These are phyloP conservation scores for Phytophthora parvispora DNA, from an alignment of 352 stramenopile genomes.

Conservation along the genomic window DNA sequence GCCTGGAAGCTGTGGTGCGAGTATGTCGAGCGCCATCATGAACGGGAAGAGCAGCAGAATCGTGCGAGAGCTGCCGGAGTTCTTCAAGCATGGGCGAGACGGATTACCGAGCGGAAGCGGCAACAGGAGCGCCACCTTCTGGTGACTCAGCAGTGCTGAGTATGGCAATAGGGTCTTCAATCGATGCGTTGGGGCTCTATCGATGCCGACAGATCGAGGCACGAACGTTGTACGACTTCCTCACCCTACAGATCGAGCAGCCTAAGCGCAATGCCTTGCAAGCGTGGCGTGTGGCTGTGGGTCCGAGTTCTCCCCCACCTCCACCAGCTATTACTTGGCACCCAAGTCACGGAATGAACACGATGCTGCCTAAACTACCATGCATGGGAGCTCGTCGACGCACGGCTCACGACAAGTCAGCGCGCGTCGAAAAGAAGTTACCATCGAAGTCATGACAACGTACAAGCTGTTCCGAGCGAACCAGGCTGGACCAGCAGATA, in stretches of 20 bases:
- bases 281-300: constrained; percentile 37
- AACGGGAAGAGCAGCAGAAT: constrained; percentile 38
- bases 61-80: constrained; percentile 26
- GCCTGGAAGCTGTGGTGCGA: constrained; percentile 63
- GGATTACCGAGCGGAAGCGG: constrained; percentile 18
- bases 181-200: constrained; percentile 58
- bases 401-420: constrained; percentile 24
- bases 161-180: constrained; percentile 27
- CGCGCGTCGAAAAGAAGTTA: constrained; percentile 47
- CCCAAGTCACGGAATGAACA: constrained; percentile 70
- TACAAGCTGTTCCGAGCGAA: constrained; percentile 78
- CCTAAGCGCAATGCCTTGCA: constrained; percentile 33
- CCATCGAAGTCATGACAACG: constrained; percentile 62
- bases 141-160: too few relatives aligned
- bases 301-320: constrained; percentile 22
- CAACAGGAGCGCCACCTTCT: constrained; percentile 21
- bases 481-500: constrained; percentile 70
- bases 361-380: constrained; percentile 63
- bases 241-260: constrained; percentile 45
- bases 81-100: constrained; percentile 61
- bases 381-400: constrained; percentile 34
- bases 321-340: constrained; percentile 56
- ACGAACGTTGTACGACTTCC: constrained; percentile 53
- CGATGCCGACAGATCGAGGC: constrained; percentile 51
- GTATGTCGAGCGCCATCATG: constrained; percentile 50